Evolutionary conservation across 108 stramenopile species (phyloP).

Genomic region (Cyclostephanos tholiformis): DNA sequence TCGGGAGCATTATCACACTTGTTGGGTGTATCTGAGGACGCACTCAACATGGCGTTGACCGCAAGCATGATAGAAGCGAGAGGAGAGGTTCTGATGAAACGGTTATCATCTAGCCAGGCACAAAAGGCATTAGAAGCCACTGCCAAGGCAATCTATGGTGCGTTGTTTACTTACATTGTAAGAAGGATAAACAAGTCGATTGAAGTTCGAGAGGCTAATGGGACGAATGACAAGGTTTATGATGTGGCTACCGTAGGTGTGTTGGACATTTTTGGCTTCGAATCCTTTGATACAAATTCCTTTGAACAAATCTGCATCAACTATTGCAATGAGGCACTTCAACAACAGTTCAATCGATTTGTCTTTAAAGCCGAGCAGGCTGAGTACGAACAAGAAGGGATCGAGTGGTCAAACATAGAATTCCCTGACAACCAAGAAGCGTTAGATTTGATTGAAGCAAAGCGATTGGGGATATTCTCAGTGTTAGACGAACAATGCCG

Average conservation of each 20-base stretch:
- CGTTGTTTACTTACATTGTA: slow-evolving; percentile 91
- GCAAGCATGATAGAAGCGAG: slow-evolving; percentile 74
- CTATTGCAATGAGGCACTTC: slow-evolving; percentile 93
- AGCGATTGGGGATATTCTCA: slow-evolving; percentile 69
- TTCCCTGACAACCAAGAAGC: slow-evolving; percentile 94
- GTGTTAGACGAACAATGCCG: slow-evolving; percentile 85
- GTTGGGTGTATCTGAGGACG: slow-evolving; percentile 67
- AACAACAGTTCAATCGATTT: slow-evolving; percentile 92
- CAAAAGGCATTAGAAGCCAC: slow-evolving; percentile 89
- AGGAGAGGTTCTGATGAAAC: slow-evolving; percentile 77
- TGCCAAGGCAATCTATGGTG: slow-evolving; percentile 90
- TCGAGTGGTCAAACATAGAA: slow-evolving; percentile 87
- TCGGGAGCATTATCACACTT: slow-evolving; percentile 57
- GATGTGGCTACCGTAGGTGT: slow-evolving; percentile 88
- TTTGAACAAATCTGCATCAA: slow-evolving; percentile 99
- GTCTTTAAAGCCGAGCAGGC: slow-evolving; percentile 90
- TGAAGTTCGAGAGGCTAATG: slow-evolving; percentile 39
- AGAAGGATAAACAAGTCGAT: slow-evolving; percentile 88
- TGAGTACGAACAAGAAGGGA: slow-evolving; percentile 85
- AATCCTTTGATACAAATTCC: slow-evolving; percentile 90
- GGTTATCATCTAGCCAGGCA: slow-evolving; percentile 65
- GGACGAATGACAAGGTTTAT: slow-evolving; percentile 22
- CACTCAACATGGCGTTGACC: slow-evolving; percentile 70
- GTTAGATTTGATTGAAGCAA: slow-evolving; percentile 87
- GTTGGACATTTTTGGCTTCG: slow-evolving; percentile 99